Evolutionary conservation across 2,329 filamentous ascomycete genomes (phyloP).

Genomic region (Stachybotrys elegans): DNA sequence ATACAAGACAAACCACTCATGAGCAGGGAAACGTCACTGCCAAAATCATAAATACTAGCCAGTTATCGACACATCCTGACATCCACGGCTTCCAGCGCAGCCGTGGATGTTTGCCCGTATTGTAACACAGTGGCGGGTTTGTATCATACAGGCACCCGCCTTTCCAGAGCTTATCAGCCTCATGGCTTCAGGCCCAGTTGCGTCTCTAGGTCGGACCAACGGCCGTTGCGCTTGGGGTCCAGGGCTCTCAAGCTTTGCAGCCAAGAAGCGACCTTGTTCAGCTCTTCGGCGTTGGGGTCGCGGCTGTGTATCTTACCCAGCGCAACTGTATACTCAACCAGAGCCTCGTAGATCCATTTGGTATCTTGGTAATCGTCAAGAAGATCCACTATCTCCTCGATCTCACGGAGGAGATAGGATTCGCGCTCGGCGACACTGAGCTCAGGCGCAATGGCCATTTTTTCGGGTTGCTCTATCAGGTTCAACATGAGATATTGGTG

Average conservation of each 20-base stretch:
- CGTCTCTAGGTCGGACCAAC: slow-evolving; percentile 68
- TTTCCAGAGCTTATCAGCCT: no score
- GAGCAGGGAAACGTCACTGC: no score
- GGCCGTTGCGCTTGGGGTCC: slow-evolving; percentile 68
- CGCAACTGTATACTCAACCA: slow-evolving; percentile 67
- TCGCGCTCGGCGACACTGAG: slow-evolving; percentile 58
- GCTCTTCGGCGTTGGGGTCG: slow-evolving; percentile 32
- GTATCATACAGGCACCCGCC: no score
- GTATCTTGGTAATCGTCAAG: slow-evolving; percentile 51
- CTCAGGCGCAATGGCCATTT: slow-evolving; percentile 58
- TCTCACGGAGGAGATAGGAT: slow-evolving; percentile 63
- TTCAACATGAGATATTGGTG: slow-evolving; percentile 81
- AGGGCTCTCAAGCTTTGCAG: slow-evolving; percentile 60
- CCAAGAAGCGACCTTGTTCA: slow-evolving; percentile 49
- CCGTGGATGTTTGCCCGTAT: no score
- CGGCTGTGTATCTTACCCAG: slow-evolving; percentile 49
- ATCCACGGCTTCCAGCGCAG: no score
- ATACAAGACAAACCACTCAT: no score
- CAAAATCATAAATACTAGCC: no score
- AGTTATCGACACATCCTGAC: no score
- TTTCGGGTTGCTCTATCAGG: slow-evolving; percentile 44
- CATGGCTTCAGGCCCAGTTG: slow-evolving; percentile 26
- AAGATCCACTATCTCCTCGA: slow-evolving; percentile 66
- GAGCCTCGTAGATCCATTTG: slow-evolving; percentile 86
- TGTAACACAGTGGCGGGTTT: no score